phyloP scores from a whole-genome alignment of 306 rosid genomes.

The Begonia fuchsioides region DNA sequence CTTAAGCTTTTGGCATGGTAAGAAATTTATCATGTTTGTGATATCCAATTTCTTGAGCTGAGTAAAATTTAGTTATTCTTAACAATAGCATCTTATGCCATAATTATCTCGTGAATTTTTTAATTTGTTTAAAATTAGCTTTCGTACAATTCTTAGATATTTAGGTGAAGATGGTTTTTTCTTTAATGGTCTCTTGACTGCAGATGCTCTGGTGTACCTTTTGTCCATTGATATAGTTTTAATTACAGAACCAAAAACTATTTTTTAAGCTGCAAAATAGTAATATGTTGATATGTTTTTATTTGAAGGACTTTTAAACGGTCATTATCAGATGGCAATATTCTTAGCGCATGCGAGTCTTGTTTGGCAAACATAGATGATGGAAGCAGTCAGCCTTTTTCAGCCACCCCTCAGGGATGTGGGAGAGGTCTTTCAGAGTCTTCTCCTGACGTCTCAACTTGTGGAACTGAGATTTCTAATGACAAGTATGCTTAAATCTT shows the following conservation, averaged over 20 bases:
- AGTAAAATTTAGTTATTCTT: too few relatives aligned
- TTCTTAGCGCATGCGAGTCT: slow-evolving; percentile 35
- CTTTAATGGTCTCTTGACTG: too few relatives aligned
- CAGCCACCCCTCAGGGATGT: slow-evolving; percentile 21
- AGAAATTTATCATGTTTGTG: too few relatives aligned
- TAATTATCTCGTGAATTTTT: too few relatives aligned
- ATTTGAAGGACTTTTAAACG: slow-evolving; percentile 56
- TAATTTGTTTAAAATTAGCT: too few relatives aligned
- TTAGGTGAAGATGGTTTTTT: too few relatives aligned
- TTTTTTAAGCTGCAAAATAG: background rate
- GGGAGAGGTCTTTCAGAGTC: slow-evolving; percentile 31
- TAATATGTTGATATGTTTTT: slow-evolving; percentile 5
- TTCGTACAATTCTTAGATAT: too few relatives aligned
- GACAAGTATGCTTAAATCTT: slow-evolving; percentile 61
- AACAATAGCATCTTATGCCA: too few relatives aligned
- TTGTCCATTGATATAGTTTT: too few relatives aligned
- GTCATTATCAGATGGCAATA: slow-evolving; percentile 81
- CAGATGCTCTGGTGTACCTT: too few relatives aligned
- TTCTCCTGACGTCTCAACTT: slow-evolving; percentile 29
- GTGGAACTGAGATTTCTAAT: slow-evolving; percentile 38
- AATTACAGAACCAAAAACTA: too few relatives aligned
- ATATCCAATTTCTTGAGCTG: too few relatives aligned
- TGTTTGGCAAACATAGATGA: slow-evolving; percentile 20
- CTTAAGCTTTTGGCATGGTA: background rate
- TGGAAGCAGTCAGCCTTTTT: slow-evolving; percentile 21